Evolutionary conservation across 345 rosid species (phyloP).

Genomic region (Salix exigua): DNA sequence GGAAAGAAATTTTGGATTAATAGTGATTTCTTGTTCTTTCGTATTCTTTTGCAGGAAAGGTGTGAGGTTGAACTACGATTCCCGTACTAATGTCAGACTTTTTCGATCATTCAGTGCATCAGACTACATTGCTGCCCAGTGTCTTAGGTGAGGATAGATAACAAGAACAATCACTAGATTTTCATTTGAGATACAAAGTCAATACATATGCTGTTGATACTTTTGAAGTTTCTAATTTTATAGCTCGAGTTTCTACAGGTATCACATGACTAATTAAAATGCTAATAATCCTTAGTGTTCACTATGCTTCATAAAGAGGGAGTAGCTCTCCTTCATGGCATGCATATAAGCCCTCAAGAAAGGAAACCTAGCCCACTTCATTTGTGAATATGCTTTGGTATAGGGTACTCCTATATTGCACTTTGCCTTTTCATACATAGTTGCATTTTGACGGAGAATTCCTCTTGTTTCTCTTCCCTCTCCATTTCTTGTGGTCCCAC

Average conservation of each 20-base stretch:
- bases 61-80: slow-evolving; percentile 50
- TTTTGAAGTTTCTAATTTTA: slow-evolving; percentile 2
- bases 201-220: background rate
- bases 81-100: slow-evolving; percentile 60
- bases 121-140: slow-evolving; percentile 71
- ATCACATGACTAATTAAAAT: background rate
- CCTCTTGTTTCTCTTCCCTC: too few relatives aligned
- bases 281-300: background rate
- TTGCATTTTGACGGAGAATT: too few relatives aligned
- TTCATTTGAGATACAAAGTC: background rate
- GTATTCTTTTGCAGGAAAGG: slow-evolving; percentile 50
- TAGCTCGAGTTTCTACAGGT: background rate
- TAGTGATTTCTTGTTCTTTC: slow-evolving; percentile 3
- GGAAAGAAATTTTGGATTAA: slow-evolving; percentile 12
- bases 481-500: too few relatives aligned
- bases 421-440: too few relatives aligned
- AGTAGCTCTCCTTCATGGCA: background rate
- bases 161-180: background rate
- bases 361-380: background rate
- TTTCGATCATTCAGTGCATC: slow-evolving; percentile 75
- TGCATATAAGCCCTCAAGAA: background rate
- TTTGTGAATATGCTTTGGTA: too few relatives aligned
- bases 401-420: too few relatives aligned
- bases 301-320: background rate
- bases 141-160: slow-evolving; percentile 48